A percentile compares a stretch with the other conserved stretches of the same genome.
These are phyloP conservation scores for Candida quercuum DNA, from an alignment of 805 yeast species.

Conservation along the genomic window DNA sequence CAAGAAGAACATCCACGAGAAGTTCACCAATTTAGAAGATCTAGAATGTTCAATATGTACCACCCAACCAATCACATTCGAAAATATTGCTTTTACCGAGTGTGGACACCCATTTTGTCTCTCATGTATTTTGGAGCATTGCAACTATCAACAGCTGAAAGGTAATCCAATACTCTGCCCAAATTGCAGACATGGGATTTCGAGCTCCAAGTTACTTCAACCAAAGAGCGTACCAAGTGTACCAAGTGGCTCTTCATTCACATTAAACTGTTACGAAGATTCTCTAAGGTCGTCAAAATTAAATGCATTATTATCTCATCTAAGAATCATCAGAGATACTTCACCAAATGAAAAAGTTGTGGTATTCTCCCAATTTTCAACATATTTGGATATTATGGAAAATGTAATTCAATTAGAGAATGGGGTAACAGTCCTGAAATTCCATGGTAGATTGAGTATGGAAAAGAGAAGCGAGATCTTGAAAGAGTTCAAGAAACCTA, in stretches of 20 bases:
- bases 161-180: constrained; percentile 59
- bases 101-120: constrained; percentile 83
- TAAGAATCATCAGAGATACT: constrained; percentile 47
- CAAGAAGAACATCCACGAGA: constrained; percentile 24
- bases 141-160: constrained; percentile 55
- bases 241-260: constrained; percentile 5
- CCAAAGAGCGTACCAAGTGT: constrained; percentile 18
- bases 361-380: constrained; percentile 87
- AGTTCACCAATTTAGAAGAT: constrained; percentile 31
- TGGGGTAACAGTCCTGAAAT: constrained; percentile 56
- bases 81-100: constrained; percentile 54
- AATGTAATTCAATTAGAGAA: constrained; percentile 43
- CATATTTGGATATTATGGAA: constrained; percentile 72
- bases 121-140: constrained; percentile 66
- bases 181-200: constrained; percentile 59
- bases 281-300: constrained; percentile 61
- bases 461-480: constrained; percentile 60
- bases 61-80: constrained; percentile 52
- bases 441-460: constrained; percentile 76
- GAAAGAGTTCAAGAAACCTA: constrained; percentile 42
- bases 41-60: constrained; percentile 86
- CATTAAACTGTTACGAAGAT: constrained; percentile 18
- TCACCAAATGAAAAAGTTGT: constrained; percentile 69
- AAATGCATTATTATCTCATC: constrained; percentile 58
- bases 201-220: constrained; percentile 37